A percentile compares a stretch with the other conserved stretches of the same genome.
Evolutionary conservation across 345 rosid species (phyloP).

Genomic region (Sapria himalayana): DNA sequence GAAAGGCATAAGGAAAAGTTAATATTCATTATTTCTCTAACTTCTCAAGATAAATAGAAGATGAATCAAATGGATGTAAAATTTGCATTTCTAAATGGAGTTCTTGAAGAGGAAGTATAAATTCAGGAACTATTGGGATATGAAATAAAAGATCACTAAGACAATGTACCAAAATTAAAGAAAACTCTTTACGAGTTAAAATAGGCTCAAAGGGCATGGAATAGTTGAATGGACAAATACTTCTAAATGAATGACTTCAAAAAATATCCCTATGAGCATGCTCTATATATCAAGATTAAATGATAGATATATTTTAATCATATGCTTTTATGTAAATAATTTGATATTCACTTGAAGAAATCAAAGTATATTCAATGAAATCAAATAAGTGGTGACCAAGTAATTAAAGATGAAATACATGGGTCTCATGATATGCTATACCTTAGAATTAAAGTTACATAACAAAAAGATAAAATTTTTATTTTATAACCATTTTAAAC

Average conservation of each 20-base stretch:
- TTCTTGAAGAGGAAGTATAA: background rate
- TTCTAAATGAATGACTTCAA: background rate
- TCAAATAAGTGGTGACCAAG: too few species aligned
- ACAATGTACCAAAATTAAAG: background rate
- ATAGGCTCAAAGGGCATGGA: constrained; percentile 6
- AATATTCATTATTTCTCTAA: background rate
- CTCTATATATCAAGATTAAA: too few species aligned
- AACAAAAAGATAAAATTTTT: too few species aligned
- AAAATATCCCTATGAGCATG: background rate
- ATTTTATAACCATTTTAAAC: too few species aligned
- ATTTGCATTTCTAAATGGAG: background rate
- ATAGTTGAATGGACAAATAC: background rate
- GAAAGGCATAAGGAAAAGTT: background rate
- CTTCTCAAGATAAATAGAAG: background rate
- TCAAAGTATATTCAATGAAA: too few species aligned
- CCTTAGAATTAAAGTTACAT: too few species aligned
- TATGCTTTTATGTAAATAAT: too few species aligned
- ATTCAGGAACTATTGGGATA: background rate
- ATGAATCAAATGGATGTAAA: constrained; percentile 2
- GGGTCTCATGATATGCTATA: too few species aligned
- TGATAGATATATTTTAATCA: too few species aligned
- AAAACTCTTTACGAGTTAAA: constrained; percentile 1
- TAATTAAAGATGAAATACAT: too few species aligned
- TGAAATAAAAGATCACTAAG: background rate
- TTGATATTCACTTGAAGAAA: too few species aligned